Evolutionary conservation across 2,329 filamentous ascomycete species (phyloP).

Genomic region (Talaromyces sp.): DNA sequence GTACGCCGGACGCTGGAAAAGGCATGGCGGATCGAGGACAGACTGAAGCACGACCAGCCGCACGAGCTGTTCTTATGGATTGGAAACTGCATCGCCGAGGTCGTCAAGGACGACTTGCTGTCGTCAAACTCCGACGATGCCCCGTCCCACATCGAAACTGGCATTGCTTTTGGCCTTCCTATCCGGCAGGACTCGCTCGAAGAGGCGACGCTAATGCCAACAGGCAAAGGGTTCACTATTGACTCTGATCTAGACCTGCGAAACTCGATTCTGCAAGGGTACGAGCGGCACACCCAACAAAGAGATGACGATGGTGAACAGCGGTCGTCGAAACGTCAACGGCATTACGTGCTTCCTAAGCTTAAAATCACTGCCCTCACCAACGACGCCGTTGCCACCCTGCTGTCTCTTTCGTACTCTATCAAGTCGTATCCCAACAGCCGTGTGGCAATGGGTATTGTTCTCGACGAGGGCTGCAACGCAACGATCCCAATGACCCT

Average conservation of each 20-base stretch:
- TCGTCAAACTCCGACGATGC: constrained; percentile 6
- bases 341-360: constrained; percentile 6
- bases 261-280: constrained; percentile 9
- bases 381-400: constrained; percentile 10
- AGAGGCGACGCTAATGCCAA: constrained; percentile 11
- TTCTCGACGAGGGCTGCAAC: constrained; percentile 11
- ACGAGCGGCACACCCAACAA: constrained; percentile 9
- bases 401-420: constrained; percentile 11
- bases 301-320: background rate
- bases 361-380: constrained; percentile 11
- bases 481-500: constrained; percentile 11
- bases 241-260: constrained; percentile 10
- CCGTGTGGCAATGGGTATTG: constrained; percentile 12
- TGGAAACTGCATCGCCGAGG: constrained; percentile 12
- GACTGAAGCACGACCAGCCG: constrained; percentile 9
- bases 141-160: constrained; percentile 10
- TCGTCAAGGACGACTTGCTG: constrained; percentile 11
- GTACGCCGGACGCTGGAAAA: constrained; percentile 9
- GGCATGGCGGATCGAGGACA: constrained; percentile 11
- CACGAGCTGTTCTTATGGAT: constrained; percentile 12
- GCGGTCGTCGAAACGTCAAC: constrained; percentile 6
- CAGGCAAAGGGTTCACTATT: constrained; percentile 11
- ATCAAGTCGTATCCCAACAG: constrained; percentile 13
- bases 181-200: constrained; percentile 12
- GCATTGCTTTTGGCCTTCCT: constrained; percentile 11